Conservation (phyloP, 2,329 filamentous ascomycete genomes). For the Graphium sp. region DNA sequence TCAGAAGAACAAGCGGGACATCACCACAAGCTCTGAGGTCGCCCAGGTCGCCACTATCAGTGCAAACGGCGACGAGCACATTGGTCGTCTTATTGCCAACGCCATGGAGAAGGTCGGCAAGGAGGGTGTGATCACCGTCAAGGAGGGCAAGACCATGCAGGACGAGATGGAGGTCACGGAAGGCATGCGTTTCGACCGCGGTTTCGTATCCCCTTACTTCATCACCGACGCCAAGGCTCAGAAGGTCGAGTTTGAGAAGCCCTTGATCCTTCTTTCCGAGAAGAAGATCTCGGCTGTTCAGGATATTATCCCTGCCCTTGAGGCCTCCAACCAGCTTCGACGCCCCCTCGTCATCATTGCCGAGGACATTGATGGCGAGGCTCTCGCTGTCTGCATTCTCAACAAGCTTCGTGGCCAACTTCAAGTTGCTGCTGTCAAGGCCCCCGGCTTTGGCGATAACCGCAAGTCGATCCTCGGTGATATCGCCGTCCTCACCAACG, state of each 20-base stretch:
- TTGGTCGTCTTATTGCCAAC: slow-evolving; percentile 88
- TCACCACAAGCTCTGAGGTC: slow-evolving; percentile 93
- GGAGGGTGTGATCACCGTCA: slow-evolving; percentile 99
- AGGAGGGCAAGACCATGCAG: slow-evolving; percentile 97
- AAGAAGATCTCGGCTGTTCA: slow-evolving; percentile 99
- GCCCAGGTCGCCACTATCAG: slow-evolving; percentile 97
- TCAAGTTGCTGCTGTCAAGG: slow-evolving; percentile 97
- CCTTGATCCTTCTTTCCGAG: slow-evolving; percentile 93
- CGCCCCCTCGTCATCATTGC: slow-evolving; percentile 96
- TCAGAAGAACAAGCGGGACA: slow-evolving; percentile 90
- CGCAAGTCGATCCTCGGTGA: slow-evolving; percentile 98
- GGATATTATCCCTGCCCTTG: slow-evolving; percentile 95
- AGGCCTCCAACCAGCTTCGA: slow-evolving; percentile 89
- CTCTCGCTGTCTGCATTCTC: slow-evolving; percentile 94
- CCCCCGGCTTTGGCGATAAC: slow-evolving; percentile 98
- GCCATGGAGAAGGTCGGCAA: slow-evolving; percentile 99
- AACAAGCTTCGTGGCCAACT: slow-evolving; percentile 99
- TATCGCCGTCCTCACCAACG: slow-evolving; percentile 88
- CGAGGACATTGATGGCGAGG: slow-evolving; percentile 97
- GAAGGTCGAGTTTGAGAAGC: slow-evolving; percentile 99
- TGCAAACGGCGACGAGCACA: slow-evolving; percentile 90
- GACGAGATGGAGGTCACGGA: slow-evolving; percentile 98
- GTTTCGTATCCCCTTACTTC: slow-evolving; percentile 98
- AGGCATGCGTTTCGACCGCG: slow-evolving; percentile 99
- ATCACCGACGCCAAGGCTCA: slow-evolving; percentile 98